Conservation (phyloP, 768 basidiomycete genomes). For the Fistulinella prunicolor region DNA sequence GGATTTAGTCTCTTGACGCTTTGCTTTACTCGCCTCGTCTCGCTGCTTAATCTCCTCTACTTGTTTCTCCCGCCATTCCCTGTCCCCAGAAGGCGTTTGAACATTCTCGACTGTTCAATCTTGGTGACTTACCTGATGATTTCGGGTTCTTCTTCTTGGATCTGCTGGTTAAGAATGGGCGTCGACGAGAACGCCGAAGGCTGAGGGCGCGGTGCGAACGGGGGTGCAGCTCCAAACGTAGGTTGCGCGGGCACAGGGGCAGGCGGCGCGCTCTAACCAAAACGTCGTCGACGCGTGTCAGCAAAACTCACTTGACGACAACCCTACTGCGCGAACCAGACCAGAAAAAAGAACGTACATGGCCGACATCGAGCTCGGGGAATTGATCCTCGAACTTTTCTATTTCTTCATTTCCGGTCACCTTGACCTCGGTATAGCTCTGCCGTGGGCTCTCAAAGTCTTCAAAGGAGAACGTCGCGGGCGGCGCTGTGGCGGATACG, state of each 20-base stretch:
- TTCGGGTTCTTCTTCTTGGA: slow-evolving; percentile 80
- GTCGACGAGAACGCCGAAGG: slow-evolving; percentile 67
- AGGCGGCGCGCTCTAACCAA: too few species aligned
- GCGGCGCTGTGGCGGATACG: slow-evolving; percentile 27
- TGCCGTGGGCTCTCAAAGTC: slow-evolving; percentile 54
- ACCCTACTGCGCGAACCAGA: too few species aligned
- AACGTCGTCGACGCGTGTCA: not conserved
- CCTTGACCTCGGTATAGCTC: slow-evolving; percentile 57
- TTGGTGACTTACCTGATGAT: slow-evolving; percentile 64
- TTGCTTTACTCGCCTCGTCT: slow-evolving; percentile 74
- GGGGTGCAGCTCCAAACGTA: slow-evolving; percentile 46
- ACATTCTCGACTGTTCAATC: too few species aligned
- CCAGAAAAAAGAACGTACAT: slow-evolving; percentile 29
- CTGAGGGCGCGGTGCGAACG: slow-evolving; percentile 78
- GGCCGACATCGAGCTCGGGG: slow-evolving; percentile 66
- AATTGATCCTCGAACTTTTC: slow-evolving; percentile 85
- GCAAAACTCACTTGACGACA: not conserved
- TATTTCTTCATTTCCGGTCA: slow-evolving; percentile 83
- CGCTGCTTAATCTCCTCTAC: slow-evolving; percentile 77
- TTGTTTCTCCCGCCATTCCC: slow-evolving; percentile 87
- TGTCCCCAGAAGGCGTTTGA: too few species aligned
- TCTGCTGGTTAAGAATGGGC: slow-evolving; percentile 65
- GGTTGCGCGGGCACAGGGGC: slow-evolving; percentile 30
- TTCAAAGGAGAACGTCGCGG: slow-evolving; percentile 61
- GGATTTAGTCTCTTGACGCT: slow-evolving; percentile 77